These are phyloP conservation scores for Colletotrichum cereale DNA, from an alignment of 2,329 filamentous ascomycete genomes.

Conservation along the genomic window DNA sequence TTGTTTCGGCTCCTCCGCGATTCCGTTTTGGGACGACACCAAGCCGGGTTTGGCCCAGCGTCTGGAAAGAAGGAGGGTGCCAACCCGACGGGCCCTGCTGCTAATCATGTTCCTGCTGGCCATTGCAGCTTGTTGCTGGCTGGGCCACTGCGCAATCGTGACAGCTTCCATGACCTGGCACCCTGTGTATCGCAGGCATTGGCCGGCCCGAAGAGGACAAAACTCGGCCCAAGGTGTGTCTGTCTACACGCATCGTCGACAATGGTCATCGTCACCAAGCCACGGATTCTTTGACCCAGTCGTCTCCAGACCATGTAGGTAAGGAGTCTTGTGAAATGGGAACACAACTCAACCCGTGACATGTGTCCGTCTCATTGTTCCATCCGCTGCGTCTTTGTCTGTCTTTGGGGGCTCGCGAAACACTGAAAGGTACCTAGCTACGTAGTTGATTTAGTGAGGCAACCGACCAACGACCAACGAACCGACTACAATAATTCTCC, in stretches of 20 bases:
- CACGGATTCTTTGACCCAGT: no score
- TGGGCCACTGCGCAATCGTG: conserved; percentile 10
- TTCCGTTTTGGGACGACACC: conserved; percentile 28
- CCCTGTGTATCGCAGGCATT: conserved; percentile 32
- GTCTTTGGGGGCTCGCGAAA: not conserved
- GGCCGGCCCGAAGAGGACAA: conserved; percentile 15
- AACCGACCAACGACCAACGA: not conserved
- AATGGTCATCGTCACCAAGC: not conserved
- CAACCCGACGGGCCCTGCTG: conserved; percentile 33
- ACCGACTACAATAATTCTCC: no score
- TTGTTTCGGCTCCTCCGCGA: conserved; percentile 34
- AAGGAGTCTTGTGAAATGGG: not conserved
- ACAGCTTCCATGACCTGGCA: conserved; percentile 34
- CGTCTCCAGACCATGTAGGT: not conserved
- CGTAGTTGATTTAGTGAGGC: not conserved
- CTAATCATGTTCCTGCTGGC: conserved; percentile 16
- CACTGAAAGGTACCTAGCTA: no score
- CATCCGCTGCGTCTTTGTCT: not conserved
- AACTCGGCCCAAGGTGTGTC: not conserved
- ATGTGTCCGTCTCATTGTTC: not conserved
- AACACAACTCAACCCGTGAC: not conserved
- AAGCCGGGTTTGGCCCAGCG: conserved; percentile 20
- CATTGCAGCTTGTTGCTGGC: not conserved
- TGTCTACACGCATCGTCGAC: not conserved
- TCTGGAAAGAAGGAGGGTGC: conserved; percentile 6